Evolutionary conservation across 2,329 filamentous ascomycete species (phyloP), one percentile per base, ranked within the genome.

Genomic region (Davidsoniella eucalypti): DNA sequence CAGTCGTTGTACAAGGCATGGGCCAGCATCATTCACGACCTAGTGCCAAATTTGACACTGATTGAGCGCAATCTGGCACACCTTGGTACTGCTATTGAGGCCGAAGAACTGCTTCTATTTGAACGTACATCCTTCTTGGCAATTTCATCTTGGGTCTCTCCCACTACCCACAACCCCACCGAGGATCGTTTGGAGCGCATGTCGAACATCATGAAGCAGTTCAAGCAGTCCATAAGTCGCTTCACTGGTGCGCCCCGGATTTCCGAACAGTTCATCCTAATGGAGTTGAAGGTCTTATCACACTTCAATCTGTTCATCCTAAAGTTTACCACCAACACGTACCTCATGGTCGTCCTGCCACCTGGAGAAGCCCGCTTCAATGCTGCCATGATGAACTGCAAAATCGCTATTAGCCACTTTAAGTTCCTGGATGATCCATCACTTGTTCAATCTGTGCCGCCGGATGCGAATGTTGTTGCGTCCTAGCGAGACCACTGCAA

Each of bases 1-100:
- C 92, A 98, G 69, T 93, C 84, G 50, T 71, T 98, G 37, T 98
- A 96, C 72, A 94, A 94, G 65, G 92, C 92, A 1, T 98, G 92
- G 92, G 92, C 92, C 0, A 86, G 85, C 62, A 95, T 98, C 58
- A 95, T 98, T 54, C 92, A 98, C 70, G 88, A 90, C 61, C 74
- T 98, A 43, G 92, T 96, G n/a, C 92, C 92, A 3, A 96, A 96
- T 59, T 76, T 95, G 1, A 72, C 80, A 16, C 77, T 85, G 42
- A 95, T 98, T 56, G 90, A 96, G 66, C 76, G 77, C 17, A 85
- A 96, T 63, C 75, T 98, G 8, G 76, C 78, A 36, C 80, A 86
- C 37, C 75, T 98, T 26, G 87, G 88, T 5, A 76, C 84, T 39
- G 79, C 92, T 46, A 87, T 95, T 56, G 83, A 92, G 63, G 92